A percentile compares a stretch with the other conserved stretches of the same genome.
Evolutionary conservation across 805 yeast genomes (phyloP).

Genomic region (Blastobotrys attinorum): DNA sequence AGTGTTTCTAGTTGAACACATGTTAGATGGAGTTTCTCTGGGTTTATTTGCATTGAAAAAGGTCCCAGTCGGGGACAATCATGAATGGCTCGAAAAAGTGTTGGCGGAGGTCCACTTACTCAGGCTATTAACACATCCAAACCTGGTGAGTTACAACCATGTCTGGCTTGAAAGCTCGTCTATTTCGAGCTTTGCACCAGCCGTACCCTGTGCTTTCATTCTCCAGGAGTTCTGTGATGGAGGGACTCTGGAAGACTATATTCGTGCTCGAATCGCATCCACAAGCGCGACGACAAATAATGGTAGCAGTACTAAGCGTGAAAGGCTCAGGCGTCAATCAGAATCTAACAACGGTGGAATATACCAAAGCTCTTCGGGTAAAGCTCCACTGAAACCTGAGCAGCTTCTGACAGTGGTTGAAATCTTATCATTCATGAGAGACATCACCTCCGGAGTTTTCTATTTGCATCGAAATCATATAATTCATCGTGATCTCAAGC

Average conservation of each 20-base stretch:
- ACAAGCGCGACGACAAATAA: not conserved
- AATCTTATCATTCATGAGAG: constrained; percentile 59
- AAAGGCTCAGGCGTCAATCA: not conserved
- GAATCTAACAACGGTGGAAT: not conserved
- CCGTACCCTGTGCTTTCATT: constrained; percentile 68
- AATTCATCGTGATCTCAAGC: constrained; percentile 84
- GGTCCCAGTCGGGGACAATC: constrained; percentile 74
- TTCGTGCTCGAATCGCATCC: constrained; percentile 18
- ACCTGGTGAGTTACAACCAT: constrained; percentile 78
- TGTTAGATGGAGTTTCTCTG: constrained; percentile 58
- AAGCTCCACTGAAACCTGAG: too few species aligned
- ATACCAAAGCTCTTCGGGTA: not conserved
- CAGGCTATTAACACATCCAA: constrained; percentile 41
- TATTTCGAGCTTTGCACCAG: constrained; percentile 45
- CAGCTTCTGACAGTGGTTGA: constrained; percentile 43
- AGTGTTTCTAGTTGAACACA: constrained; percentile 77
- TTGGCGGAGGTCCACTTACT: constrained; percentile 71
- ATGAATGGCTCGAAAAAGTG: constrained; percentile 59
- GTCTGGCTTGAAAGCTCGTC: constrained; percentile 78
- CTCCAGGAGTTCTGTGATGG: constrained; percentile 85
- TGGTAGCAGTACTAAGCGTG: not conserved
- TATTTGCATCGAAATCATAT: constrained; percentile 68
- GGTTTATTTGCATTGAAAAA: constrained; percentile 82
- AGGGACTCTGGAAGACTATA: constrained; percentile 71
- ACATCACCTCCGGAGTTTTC: constrained; percentile 60